phyloP scores from a whole-genome alignment of 2,329 filamentous ascomycete species.

The Fusarium sp. region DNA sequence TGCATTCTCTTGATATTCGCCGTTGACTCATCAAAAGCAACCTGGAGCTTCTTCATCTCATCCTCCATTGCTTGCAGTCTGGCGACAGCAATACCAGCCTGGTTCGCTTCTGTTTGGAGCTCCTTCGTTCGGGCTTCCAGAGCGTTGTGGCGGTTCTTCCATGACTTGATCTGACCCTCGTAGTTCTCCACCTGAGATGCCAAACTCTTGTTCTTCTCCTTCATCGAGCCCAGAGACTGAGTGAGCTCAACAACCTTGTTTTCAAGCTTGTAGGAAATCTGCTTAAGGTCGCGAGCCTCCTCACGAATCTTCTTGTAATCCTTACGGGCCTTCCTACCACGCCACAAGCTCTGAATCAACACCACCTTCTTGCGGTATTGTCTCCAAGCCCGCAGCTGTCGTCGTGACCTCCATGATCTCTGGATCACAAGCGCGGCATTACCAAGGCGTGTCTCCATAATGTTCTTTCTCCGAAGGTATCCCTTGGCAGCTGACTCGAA shows the following conservation, averaged over 20 bases:
- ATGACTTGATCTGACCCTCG: slow-evolving; percentile 93
- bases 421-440: slow-evolving; percentile 93
- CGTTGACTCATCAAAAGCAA: slow-evolving; percentile 87
- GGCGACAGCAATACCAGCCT: slow-evolving; percentile 93
- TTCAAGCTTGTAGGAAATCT: slow-evolving; percentile 99
- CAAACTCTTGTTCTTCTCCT: slow-evolving; percentile 91
- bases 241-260: slow-evolving; percentile 99
- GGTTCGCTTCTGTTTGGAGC: slow-evolving; percentile 94
- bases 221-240: slow-evolving; percentile 89
- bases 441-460: slow-evolving; percentile 91
- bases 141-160: slow-evolving; percentile 90
- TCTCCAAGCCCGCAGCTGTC: slow-evolving; percentile 80
- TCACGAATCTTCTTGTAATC: slow-evolving; percentile 91
- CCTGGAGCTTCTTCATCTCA: slow-evolving; percentile 91
- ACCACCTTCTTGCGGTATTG: slow-evolving; percentile 89
- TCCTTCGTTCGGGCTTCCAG: slow-evolving; percentile 92
- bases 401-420: slow-evolving; percentile 83
- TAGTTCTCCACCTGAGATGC: slow-evolving; percentile 92
- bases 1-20: slow-evolving; percentile 92
- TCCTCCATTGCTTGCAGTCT: slow-evolving; percentile 90
- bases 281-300: slow-evolving; percentile 97
- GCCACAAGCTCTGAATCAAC: slow-evolving; percentile 91
- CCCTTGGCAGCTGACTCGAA: slow-evolving; percentile 93
- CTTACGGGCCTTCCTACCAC: slow-evolving; percentile 79
- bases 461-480: slow-evolving; percentile 86